Percentiles rank a stretch among this genome's conserved stretches.
phyloP scores from a whole-genome alignment of 73 alveolate genomes.

The Durusdinium trenchii region DNA sequence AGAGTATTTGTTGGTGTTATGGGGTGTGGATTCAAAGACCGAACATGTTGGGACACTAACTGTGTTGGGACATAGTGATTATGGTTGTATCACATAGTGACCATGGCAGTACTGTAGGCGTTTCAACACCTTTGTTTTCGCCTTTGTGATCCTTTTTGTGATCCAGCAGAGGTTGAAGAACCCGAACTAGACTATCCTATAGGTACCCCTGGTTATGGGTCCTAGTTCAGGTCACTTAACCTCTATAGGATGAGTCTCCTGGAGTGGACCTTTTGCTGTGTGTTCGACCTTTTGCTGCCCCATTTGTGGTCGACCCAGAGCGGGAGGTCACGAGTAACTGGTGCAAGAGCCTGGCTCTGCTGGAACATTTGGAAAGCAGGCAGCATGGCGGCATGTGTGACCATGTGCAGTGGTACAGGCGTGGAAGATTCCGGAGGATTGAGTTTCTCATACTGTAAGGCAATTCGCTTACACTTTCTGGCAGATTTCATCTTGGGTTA shows the following conservation, averaged over 20 bases:
- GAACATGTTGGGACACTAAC: not conserved
- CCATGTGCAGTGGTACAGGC: not conserved
- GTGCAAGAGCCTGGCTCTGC: not conserved
- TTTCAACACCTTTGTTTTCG: not conserved
- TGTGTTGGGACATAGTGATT: not conserved
- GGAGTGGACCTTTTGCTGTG: not conserved
- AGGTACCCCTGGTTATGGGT: not conserved
- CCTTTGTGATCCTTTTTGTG: not conserved
- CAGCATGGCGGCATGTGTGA: not conserved
- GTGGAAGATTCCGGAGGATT: not conserved
- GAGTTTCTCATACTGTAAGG: no score
- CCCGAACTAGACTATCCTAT: not conserved
- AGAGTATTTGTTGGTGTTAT: no score
- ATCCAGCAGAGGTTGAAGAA: not conserved
- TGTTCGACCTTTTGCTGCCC: not conserved
- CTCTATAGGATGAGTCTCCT: not conserved
- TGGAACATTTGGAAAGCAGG: conserved; percentile 14
- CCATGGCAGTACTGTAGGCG: not conserved
- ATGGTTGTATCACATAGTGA: not conserved
- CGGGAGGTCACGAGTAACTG: not conserved
- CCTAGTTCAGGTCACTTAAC: not conserved
- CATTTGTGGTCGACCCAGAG: not conserved
- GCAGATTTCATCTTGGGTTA: not conserved
- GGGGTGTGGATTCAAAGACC: not conserved
- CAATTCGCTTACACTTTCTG: not conserved